These are phyloP conservation scores for Pyricularia grisea DNA, from an alignment of 2,329 filamentous ascomycete genomes.

Conservation along the genomic window DNA sequence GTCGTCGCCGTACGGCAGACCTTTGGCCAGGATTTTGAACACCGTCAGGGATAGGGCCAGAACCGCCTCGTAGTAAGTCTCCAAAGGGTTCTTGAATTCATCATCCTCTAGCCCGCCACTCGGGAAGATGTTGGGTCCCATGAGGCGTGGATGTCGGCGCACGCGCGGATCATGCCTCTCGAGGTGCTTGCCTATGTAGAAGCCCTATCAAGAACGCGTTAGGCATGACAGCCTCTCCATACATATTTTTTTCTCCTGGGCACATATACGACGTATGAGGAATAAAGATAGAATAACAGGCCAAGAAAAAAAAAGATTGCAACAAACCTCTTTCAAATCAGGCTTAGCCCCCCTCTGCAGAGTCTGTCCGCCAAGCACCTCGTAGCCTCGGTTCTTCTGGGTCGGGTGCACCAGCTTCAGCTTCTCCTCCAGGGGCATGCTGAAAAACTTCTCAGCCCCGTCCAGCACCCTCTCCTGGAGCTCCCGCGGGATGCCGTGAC, in stretches of 20 bases:
- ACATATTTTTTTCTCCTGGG: not conserved
- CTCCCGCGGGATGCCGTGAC: conserved; percentile 15
- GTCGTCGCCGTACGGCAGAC: conserved; percentile 28
- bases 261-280: too few species aligned
- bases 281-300: too few species aligned
- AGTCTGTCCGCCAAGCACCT: conserved; percentile 34
- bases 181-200: conserved; percentile 30
- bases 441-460: conserved; percentile 34
- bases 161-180: conserved; percentile 14
- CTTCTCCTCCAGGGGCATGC: conserved; percentile 34
- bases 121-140: conserved; percentile 28
- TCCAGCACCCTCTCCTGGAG: conserved; percentile 13
- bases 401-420: conserved; percentile 22
- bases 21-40: conserved; percentile 29
- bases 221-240: not conserved
- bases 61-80: conserved; percentile 29
- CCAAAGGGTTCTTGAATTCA: conserved; percentile 26
- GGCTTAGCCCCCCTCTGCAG: conserved; percentile 32
- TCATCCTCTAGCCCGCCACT: conserved; percentile 10
- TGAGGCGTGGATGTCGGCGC: conserved; percentile 28
- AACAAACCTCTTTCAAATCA: conserved; percentile 32
- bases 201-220: conserved; percentile 16
- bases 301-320: conserved; percentile 1
- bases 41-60: conserved; percentile 28
- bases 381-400: conserved; percentile 35